Evolutionary conservation across 768 basidiomycete species (phyloP), one percentile per base, ranked within the genome.

Genomic region (Suillus fuscotomentosus): DNA sequence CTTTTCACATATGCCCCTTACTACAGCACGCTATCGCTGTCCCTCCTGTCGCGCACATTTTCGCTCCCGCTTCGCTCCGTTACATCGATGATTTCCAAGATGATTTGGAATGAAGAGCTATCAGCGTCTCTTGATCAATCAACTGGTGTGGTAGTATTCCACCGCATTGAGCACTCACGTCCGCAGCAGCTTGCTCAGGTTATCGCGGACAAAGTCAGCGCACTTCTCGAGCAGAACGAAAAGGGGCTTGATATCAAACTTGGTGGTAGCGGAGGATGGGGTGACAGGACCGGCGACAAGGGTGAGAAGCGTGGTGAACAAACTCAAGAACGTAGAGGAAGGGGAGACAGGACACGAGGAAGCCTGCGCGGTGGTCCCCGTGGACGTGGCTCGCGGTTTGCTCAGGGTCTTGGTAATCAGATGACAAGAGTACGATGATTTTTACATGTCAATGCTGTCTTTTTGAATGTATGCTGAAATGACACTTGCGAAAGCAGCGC

Each of bases 101-200:
- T 99, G 97, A 97, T 99, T 70, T 98, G 96, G 94, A 94, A 85
- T 71, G 97, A 98, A 71, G 95, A 98, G 72, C 82, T 99, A 13
- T 83, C 91, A 1, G 97, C 97, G 3, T 96, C 95, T 17, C 82
- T 99, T 62, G 97, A 99, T 75, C 94, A 93, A 73, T 89, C 93
- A 20, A 89, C 89, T 27, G 90, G 88, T 43, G 95, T 97, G 50
- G 85, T 99, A 63, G 89, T 97, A 54, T 95, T 99, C 83, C 94
- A 99, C 73, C 89, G 94, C 63, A 86, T 94, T 63, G 96, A 98
- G 70, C 84, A 92, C 43, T 88, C 91, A 17, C 90, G 93, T 54
- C 82, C 90, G 4, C 97, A 99, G 76, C 91, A 95, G 74, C 82
- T 98, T n/a, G 89, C 94, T 2, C 91, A 91, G 71, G 85, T 87